Percentiles rank a stretch among this genome's conserved stretches.
phyloP scores from a whole-genome alignment of 2,329 filamentous ascomycete genomes.

The Alternaria brassicae region DNA sequence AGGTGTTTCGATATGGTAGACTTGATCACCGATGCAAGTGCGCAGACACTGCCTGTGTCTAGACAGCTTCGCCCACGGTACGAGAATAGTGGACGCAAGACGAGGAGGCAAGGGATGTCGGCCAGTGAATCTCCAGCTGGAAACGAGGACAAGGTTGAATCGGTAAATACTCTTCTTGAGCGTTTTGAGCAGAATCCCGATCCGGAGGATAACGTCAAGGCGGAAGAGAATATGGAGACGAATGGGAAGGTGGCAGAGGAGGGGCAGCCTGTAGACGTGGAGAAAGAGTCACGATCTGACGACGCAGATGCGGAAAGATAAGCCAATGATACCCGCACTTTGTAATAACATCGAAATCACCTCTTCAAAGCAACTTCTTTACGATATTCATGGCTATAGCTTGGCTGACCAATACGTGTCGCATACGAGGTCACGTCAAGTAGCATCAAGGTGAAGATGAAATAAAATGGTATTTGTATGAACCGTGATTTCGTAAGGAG shows the following conservation, averaged over 20 bases:
- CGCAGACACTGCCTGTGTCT: slow-evolving; percentile 20
- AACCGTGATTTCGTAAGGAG: slow-evolving; percentile 1
- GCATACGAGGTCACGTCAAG: background rate
- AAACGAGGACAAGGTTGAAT: background rate
- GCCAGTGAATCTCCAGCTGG: background rate
- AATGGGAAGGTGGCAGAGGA: background rate
- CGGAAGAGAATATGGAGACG: background rate
- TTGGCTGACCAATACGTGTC: background rate
- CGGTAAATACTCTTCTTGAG: background rate
- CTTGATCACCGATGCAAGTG: slow-evolving; percentile 28
- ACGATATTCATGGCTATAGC: background rate
- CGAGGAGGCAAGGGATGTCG: slow-evolving; percentile 6
- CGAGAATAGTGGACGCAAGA: slow-evolving; percentile 23
- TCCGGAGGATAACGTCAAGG: background rate
- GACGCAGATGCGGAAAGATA: background rate
- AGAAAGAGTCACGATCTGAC: background rate
- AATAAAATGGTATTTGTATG: background rate
- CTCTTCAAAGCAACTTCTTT: background rate
- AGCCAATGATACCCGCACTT: background rate
- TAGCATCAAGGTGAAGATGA: background rate
- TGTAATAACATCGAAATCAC: background rate
- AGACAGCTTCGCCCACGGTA: slow-evolving; percentile 21
- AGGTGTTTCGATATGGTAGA: slow-evolving; percentile 30
- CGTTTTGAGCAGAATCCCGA: background rate
- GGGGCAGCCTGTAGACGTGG: background rate